Percentiles rank a stretch among this genome's conserved stretches.
Evolutionary conservation across 306 rosid species (phyloP).

Genomic region (Geum urbanum): DNA sequence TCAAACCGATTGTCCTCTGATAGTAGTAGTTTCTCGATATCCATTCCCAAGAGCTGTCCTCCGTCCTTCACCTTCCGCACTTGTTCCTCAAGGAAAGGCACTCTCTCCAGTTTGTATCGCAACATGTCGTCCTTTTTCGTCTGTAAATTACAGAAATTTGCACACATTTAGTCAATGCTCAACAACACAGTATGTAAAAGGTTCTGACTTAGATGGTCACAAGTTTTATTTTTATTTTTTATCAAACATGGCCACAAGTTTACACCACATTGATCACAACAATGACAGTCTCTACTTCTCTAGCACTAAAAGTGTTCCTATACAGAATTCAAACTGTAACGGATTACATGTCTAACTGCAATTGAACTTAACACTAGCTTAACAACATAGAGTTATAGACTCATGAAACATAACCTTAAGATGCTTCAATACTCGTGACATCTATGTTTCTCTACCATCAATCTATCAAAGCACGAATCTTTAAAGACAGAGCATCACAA

Average conservation of each 20-base stretch:
- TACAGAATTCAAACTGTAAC: neutral
- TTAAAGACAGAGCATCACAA: too few relatives aligned
- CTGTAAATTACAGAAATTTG: slow-evolving; percentile 29
- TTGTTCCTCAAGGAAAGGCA: slow-evolving; percentile 92
- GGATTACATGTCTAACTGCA: neutral
- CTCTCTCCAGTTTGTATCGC: slow-evolving; percentile 50
- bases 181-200: neutral
- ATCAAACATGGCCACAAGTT: too few relatives aligned
- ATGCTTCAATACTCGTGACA: too few relatives aligned
- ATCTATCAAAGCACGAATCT: too few relatives aligned
- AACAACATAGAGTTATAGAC: neutral
- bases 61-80: slow-evolving; percentile 64
- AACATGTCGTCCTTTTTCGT: slow-evolving; percentile 58
- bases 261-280: too few relatives aligned
- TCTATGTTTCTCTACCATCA: neutral
- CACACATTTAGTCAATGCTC: neutral
- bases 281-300: too few relatives aligned
- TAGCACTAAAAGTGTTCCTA: too few relatives aligned
- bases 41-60: slow-evolving; percentile 67
- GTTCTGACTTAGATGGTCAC: neutral
- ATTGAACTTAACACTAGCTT: neutral
- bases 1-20: slow-evolving; percentile 80
- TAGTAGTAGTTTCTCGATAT: slow-evolving; percentile 61
- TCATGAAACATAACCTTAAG: neutral
- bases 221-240: too few relatives aligned